A percentile compares a stretch with the other conserved stretches of the same genome.
Evolutionary conservation across 1,139 yeast species (phyloP).

Genomic region (Sugiyamaella grinbergsii): DNA sequence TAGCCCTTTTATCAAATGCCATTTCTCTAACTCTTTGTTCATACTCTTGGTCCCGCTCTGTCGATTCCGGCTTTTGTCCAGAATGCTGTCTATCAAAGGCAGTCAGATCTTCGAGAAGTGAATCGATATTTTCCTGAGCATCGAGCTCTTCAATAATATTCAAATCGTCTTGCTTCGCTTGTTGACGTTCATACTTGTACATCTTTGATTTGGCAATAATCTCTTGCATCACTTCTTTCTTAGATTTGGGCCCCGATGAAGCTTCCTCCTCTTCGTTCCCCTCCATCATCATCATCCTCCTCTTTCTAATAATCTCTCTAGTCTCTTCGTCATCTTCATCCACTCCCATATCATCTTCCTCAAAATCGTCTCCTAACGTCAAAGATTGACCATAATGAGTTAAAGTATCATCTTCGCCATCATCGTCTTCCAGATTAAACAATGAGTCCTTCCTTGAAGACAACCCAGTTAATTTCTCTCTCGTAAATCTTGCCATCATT

Average conservation of each 20-base stretch:
- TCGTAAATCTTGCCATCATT: constrained; percentile 92
- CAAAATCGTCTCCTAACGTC: constrained; percentile 54
- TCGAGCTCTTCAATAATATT: constrained; percentile 77
- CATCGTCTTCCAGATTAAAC: constrained; percentile 78
- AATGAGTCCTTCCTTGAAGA: constrained; percentile 46
- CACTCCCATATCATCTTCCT: constrained; percentile 48
- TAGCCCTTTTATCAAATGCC: constrained; percentile 82
- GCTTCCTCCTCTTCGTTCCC: constrained; percentile 45
- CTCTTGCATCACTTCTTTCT: constrained; percentile 96
- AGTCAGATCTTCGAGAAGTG: constrained; percentile 65
- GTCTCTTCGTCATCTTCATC: constrained; percentile 46
- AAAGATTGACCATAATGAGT: constrained; percentile 82
- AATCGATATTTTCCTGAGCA: constrained; percentile 73
- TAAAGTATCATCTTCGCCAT: constrained; percentile 49
- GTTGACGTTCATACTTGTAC: constrained; percentile 86
- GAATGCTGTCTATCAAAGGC: constrained; percentile 31
- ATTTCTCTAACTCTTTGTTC: constrained; percentile 78
- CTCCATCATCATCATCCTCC: constrained; percentile 37
- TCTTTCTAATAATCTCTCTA: constrained; percentile 27
- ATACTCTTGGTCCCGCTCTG: constrained; percentile 54
- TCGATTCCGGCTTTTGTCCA: constrained; percentile 45
- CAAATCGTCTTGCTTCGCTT: constrained; percentile 68
- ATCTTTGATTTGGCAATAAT: constrained; percentile 92
- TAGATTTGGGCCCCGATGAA: constrained; percentile 63
- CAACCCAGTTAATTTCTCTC: constrained; percentile 63